These are phyloP conservation scores for Nicotiana paniculata DNA, from an alignment of 257 asterid species.

Conservation along the genomic window DNA sequence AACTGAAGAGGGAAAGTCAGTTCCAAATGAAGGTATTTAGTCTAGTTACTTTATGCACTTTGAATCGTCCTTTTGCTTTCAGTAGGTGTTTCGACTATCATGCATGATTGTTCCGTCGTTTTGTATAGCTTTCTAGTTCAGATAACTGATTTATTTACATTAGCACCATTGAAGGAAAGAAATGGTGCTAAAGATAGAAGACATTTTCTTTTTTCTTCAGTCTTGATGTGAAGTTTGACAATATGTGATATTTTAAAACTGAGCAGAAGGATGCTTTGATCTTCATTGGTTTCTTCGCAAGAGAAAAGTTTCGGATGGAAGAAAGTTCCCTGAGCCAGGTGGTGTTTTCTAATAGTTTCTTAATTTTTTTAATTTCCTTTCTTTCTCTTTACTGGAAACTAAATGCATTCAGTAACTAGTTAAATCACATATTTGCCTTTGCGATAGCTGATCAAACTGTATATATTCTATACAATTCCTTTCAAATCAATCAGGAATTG, in stretches of 20 bases:
- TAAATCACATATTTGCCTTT: background rate
- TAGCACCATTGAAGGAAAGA: background rate
- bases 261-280: conserved; percentile 19
- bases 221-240: background rate
- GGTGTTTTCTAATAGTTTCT: background rate
- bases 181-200: background rate
- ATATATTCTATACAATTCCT: background rate
- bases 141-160: background rate
- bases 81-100: background rate
- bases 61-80: background rate
- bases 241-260: background rate
- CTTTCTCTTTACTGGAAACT: background rate
- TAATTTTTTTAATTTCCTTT: background rate
- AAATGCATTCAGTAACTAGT: background rate
- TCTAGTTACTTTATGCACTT: background rate
- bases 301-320: background rate
- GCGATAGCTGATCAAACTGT: background rate
- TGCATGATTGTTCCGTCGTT: background rate
- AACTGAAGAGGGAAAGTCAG: background rate
- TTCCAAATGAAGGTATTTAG: background rate
- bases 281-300: conserved; percentile 14
- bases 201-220: background rate
- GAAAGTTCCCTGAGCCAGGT: background rate
- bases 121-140: background rate
- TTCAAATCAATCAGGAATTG: background rate